Evolutionary conservation across 768 basidiomycete genomes (phyloP).

Genomic region (Leccinum truebloodii): DNA sequence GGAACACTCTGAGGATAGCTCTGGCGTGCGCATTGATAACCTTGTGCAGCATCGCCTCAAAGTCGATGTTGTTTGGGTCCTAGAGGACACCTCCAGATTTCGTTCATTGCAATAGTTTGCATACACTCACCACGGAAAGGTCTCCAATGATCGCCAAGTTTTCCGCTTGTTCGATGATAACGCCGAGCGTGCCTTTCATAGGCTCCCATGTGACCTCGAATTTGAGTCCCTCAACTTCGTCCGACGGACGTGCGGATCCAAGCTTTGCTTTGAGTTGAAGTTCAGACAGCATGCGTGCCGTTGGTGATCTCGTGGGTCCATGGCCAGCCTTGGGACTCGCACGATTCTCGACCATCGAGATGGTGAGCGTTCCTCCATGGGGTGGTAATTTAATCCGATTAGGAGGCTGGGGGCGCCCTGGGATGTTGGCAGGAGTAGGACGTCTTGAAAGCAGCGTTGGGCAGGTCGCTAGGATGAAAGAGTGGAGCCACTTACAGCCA

Average conservation of each 20-base stretch:
- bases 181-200: constrained; percentile 63
- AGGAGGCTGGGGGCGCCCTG: constrained; percentile 32
- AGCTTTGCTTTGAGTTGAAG: constrained; percentile 68
- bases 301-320: constrained; percentile 54
- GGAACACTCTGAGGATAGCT: constrained; percentile 59
- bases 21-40: constrained; percentile 68
- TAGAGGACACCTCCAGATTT: constrained; percentile 19
- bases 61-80: constrained; percentile 72
- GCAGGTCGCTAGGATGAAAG: not conserved
- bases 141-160: constrained; percentile 41
- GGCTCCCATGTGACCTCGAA: constrained; percentile 83
- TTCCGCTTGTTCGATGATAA: constrained; percentile 52
- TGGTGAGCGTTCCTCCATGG: constrained; percentile 70
- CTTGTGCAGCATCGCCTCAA: constrained; percentile 64
- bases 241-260: constrained; percentile 56
- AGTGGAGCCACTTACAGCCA: constrained; percentile 67
- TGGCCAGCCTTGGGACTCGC: constrained; percentile 38
- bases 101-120: not conserved
- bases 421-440: constrained; percentile 33
- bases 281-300: constrained; percentile 55
- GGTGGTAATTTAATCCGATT: constrained; percentile 48
- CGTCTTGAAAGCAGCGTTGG: constrained; percentile 35
- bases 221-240: constrained; percentile 69
- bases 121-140: constrained; percentile 56
- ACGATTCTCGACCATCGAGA: constrained; percentile 64